Evolutionary conservation across 331 rosid species (phyloP).

Genomic region (Dryas integrifolia): DNA sequence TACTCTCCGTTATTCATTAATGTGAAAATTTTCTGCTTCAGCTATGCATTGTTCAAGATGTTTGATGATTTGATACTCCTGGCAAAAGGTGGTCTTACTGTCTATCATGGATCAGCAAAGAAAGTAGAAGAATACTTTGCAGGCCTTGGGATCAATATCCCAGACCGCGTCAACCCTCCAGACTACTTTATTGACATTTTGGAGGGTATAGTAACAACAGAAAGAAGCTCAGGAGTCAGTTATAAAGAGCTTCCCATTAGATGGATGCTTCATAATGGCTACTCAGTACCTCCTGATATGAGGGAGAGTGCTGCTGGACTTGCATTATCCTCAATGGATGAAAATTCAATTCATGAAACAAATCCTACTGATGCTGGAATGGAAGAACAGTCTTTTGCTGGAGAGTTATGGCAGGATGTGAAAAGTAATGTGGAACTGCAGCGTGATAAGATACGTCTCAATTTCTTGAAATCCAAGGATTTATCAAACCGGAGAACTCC

Average conservation of each 20-base stretch:
- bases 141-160: constrained; percentile 71
- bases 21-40: constrained; percentile 41
- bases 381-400: constrained; percentile 60
- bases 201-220: constrained; percentile 67
- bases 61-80: constrained; percentile 93
- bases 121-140: constrained; percentile 79
- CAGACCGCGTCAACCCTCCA: constrained; percentile 90
- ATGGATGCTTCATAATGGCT: constrained; percentile 89
- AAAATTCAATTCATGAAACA: constrained; percentile 34
- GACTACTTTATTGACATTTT: constrained; percentile 87
- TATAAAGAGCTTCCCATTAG: constrained; percentile 69
- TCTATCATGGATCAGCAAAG: constrained; percentile 83
- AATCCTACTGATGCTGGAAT: constrained; percentile 27
- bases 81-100: constrained; percentile 97
- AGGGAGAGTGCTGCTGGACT: constrained; percentile 37
- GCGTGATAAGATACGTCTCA: constrained; percentile 60
- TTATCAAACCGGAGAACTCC: constrained; percentile 74
- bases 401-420: constrained; percentile 89
- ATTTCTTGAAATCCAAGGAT: constrained; percentile 69
- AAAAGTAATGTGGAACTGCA: constrained; percentile 54
- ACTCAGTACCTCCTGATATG: constrained; percentile 79
- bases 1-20: constrained; percentile 27
- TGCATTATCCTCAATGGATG: constrained; percentile 30
- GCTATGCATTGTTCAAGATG: constrained; percentile 94
- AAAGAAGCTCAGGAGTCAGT: constrained; percentile 48